Percentiles rank a stretch among this genome's conserved stretches.
Conservation (phyloP, 1,284 basidiomycete species). For the Puccinia triticina region DNA sequence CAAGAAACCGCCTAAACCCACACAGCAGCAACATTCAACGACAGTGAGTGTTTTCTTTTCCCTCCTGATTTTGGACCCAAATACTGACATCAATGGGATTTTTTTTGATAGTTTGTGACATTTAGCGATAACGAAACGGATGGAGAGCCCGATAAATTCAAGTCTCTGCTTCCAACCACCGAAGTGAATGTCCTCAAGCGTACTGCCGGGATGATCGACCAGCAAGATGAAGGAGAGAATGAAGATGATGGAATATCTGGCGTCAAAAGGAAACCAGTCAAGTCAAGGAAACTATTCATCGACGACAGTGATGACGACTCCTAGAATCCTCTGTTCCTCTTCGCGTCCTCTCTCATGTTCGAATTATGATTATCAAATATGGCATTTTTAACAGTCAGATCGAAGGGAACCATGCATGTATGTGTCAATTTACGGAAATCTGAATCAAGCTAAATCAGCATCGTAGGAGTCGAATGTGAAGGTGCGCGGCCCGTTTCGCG, state of each 20-base stretch:
- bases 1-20: constrained; percentile 22
- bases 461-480: too few species aligned
- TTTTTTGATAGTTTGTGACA: constrained; percentile 38
- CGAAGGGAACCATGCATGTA: too few species aligned
- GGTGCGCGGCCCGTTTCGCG: too few species aligned
- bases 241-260: constrained; percentile 21
- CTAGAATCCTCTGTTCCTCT: neutral
- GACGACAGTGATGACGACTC: constrained; percentile 48
- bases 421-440: too few species aligned
- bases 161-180: neutral
- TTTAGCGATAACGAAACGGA: constrained; percentile 41
- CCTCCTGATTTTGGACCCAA: neutral
- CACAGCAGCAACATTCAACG: constrained; percentile 24
- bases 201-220: neutral
- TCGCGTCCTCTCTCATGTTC: too few species aligned
- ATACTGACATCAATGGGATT: neutral
- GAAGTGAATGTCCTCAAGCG: constrained; percentile 29
- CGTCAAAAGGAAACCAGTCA: constrained; percentile 3
- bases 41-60: constrained; percentile 5
- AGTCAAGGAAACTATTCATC: constrained; percentile 35
- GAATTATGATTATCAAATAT: too few species aligned
- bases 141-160: constrained; percentile 34
- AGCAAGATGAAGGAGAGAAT: constrained; percentile 3
- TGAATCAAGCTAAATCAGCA: too few species aligned
- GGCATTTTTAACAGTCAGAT: too few species aligned